Percentiles rank a stretch among this genome's conserved stretches.
phyloP scores from a whole-genome alignment of 2,329 filamentous ascomycete genomes.

The Amylocarpus encephaloides region DNA sequence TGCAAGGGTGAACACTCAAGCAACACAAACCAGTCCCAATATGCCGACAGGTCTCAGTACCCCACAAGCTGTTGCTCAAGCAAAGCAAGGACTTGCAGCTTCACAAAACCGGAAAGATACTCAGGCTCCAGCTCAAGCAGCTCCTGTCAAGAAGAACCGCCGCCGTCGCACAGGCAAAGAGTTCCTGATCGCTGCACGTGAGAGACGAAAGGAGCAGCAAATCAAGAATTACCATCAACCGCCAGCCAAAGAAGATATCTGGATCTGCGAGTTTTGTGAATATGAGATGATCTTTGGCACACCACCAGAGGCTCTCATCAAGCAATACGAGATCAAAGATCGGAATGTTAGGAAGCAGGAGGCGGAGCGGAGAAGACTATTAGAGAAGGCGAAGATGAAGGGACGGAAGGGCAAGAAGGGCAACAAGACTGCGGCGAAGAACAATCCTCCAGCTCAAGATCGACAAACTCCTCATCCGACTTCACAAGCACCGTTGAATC shows the following conservation, averaged over 20 bases:
- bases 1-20: constrained; percentile 27
- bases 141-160: constrained; percentile 53
- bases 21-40: constrained; percentile 31
- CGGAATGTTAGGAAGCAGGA: constrained; percentile 75
- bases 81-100: constrained; percentile 23
- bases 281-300: constrained; percentile 94
- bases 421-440: constrained; percentile 44
- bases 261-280: constrained; percentile 98
- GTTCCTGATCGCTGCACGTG: constrained; percentile 66
- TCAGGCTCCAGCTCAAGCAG: constrained; percentile 33
- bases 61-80: constrained; percentile 17
- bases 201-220: constrained; percentile 71
- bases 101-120: constrained; percentile 36
- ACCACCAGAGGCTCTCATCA: constrained; percentile 76
- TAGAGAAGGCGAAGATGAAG: constrained; percentile 94
- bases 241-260: constrained; percentile 66
- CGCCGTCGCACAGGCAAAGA: constrained; percentile 64
- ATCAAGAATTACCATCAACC: constrained; percentile 71
- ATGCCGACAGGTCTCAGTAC: constrained; percentile 15
- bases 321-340: constrained; percentile 92
- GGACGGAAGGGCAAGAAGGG: constrained; percentile 83
- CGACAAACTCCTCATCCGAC: constrained; percentile 30
- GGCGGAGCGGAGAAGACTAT: constrained; percentile 74
- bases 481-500: constrained; percentile 31
- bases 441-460: constrained; percentile 19